Percentiles rank a stretch among this genome's conserved stretches.
Conservation (phyloP, 345 rosid species). For the Excoecaria cochinchinensis region DNA sequence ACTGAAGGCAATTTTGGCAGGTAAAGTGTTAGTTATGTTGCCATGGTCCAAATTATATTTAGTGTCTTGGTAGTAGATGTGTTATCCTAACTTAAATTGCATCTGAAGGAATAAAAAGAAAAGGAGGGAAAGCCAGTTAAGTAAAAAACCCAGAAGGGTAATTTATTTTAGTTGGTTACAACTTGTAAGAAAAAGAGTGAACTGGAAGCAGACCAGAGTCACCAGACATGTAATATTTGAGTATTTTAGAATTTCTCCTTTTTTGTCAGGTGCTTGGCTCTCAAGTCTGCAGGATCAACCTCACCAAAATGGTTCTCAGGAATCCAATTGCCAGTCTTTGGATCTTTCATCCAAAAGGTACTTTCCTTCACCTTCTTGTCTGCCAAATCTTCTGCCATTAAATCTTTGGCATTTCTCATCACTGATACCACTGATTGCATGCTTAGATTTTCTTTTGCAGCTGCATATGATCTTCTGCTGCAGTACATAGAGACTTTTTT, state of each 20-base stretch:
- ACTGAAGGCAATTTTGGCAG: neutral
- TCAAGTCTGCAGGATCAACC: conserved; percentile 38
- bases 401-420: conserved; percentile 16
- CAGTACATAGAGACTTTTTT: neutral
- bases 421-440: neutral
- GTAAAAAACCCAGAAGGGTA: neutral
- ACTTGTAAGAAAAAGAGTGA: neutral
- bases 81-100: too few species aligned
- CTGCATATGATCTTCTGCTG: conserved; percentile 23
- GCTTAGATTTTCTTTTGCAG: conserved; percentile 18
- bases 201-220: neutral
- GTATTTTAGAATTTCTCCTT: conserved; percentile 11
- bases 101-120: neutral
- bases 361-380: conserved; percentile 12
- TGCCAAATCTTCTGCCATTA: neutral
- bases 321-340: conserved; percentile 51
- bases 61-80: neutral
- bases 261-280: conserved; percentile 31
- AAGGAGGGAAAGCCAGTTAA: neutral
- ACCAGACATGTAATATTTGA: neutral
- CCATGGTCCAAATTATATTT: neutral
- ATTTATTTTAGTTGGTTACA: neutral
- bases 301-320: conserved; percentile 45
- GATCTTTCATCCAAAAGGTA: conserved; percentile 53
- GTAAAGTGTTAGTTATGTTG: too few species aligned